phyloP scores from a whole-genome alignment of 345 rosid species.

The Rhodomyrtus tomentosa region DNA sequence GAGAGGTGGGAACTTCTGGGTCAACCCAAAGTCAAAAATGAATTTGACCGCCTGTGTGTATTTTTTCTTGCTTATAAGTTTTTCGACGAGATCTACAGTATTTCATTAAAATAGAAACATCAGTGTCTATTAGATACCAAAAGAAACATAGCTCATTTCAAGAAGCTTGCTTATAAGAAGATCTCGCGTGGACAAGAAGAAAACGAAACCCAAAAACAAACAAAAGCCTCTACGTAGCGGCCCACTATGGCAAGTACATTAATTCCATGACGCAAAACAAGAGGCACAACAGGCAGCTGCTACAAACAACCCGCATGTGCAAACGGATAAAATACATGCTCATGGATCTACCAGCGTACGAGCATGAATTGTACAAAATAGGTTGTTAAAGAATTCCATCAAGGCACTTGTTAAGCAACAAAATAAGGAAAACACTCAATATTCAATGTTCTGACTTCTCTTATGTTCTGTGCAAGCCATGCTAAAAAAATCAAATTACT shows the following conservation, averaged over 20 bases:
- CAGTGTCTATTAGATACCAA: background rate
- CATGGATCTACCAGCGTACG: background rate
- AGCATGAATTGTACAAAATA: background rate
- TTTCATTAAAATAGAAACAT: background rate
- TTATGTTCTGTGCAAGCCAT: background rate
- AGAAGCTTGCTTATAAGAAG: background rate
- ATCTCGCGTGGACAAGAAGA: background rate
- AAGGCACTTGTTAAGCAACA: background rate
- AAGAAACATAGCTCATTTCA: background rate
- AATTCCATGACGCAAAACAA: background rate
- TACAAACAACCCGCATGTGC: background rate
- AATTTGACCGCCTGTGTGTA: slow-evolving; percentile 43
- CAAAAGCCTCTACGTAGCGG: background rate
- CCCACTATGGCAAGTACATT: background rate
- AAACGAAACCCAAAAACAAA: background rate
- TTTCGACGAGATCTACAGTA: slow-evolving; percentile 39
- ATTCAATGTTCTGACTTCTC: background rate
- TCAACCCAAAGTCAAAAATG: slow-evolving; percentile 51
- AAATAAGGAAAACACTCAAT: background rate
- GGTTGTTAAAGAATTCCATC: background rate
- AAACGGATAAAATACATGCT: background rate
- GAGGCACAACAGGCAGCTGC: background rate
- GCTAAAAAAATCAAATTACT: background rate
- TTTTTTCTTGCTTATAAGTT: slow-evolving; percentile 41
- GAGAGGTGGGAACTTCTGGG: slow-evolving; percentile 42